Evolutionary conservation across 2,329 filamentous ascomycete genomes (phyloP), one percentile per base, ranked within the genome.

Genomic region (Sporothrix protearum): DNA sequence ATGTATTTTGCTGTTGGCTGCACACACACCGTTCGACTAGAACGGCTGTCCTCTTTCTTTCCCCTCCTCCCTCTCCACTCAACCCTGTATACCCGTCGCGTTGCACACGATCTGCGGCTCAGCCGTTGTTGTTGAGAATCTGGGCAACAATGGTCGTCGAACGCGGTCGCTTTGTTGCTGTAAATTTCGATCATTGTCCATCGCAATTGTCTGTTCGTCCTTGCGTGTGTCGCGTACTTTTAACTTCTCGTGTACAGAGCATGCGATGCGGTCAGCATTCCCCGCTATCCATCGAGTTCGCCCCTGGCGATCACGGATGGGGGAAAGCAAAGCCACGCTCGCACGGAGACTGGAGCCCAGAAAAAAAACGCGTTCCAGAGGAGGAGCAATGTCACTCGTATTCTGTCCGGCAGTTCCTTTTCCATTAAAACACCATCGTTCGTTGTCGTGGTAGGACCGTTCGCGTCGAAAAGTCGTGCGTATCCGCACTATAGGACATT

Each of bases 301-400:
- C 61, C 39, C 30, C 51, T 55, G 42, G 42, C 30, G 33, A 47
- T 61, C 69, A 49, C 10, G 25, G 61, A 66, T 66, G 6, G 61
- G 61, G 12, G 19, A 42, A 10, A 53, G 36, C 33, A 49, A 28
- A 45, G 45, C 64, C 64, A 53, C 45, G 47, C 22, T 39, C 47
- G 67, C 67, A 39, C n/a, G n/a, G 14, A 14, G 47, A 61, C 59
- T 47, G 59, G 59, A 16, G 59, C 22, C 59, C 28, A 22, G 22
- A 45, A 49, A 59, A 59, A 45, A 66, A 36, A 49, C 63, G 42
- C 63, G 63, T 49, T 66, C 63, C 16, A 66, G 63, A 66, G 42
- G 36, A 25, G 22, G 49, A 47, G 22, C 59, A 28, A 42, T 14
- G 39, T 3, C 19, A 63, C 33, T 61, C 57, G 33, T 25, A 63